Base-by-base conservation (phyloP, 2,329 filamentous ascomycete species). In the Apiospora pterosperma region DNA sequence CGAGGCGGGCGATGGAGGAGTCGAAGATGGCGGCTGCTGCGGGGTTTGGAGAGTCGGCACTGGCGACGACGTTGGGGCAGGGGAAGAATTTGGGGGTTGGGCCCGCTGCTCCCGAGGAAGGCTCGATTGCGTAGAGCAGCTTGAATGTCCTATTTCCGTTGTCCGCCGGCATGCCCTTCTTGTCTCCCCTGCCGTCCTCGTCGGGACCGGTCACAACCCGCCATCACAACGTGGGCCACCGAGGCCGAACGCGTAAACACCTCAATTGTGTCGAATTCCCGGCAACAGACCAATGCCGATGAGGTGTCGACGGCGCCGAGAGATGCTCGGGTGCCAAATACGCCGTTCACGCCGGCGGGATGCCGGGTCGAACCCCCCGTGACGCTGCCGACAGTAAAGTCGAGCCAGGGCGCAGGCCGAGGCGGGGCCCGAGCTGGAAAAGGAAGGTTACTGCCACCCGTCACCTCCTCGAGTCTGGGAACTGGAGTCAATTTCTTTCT, bases 311-410 rank as follows among this genome's bases (percentile, higher is more conserved):
- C 36, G 12, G 59, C 55, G 1, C 61, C 65, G 2, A 5, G 58
- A 0, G 69, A 68, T 4, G 68, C 67, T 3, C 69, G 58, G 6
- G 67, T 63, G 8, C 69, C 67, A 44, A 68, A 71, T 2, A 70
- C 11, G 25, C 67, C 67, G 41, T 69, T 67, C 23, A 70, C 66
- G 2, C 62, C 69, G 1, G 70, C 66, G 0, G 69, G 68, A 31
- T 68, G 66, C 23, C 70, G 61, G 10, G 70, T 66, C 2, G 68
- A 70, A 21, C 67, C 70, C 2, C 67, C 68, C 2, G 67, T 70
- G 21, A 70, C 70, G 1, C 62, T 70, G 38, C 70, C 68, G 3
- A 70, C 28, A 5, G 69, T 66, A 48, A 71, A 69, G 64, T 71
- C 69, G 14, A 70, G 60, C 68, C 68, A 69, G 11, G 63, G 68